phyloP scores from a whole-genome alignment of 306 rosid species.

The Betula pendula region DNA sequence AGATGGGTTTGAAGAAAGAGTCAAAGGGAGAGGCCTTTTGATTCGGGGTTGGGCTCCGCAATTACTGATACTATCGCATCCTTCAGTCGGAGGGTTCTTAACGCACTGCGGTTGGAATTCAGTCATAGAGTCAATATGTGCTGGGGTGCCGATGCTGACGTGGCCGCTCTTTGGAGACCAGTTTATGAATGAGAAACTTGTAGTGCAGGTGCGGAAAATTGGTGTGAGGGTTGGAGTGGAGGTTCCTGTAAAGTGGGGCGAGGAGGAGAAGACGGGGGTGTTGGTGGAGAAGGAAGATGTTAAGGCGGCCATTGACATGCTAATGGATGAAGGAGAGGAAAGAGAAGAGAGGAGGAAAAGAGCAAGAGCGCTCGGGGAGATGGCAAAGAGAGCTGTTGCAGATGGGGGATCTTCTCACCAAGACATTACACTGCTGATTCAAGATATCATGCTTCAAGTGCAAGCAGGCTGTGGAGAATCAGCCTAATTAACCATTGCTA shows the following conservation, averaged over 20 bases:
- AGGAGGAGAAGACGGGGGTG: constrained; percentile 32
- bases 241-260: constrained; percentile 33
- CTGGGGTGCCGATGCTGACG: constrained; percentile 45
- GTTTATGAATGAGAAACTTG: constrained; percentile 43
- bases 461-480: not conserved
- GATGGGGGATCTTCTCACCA: constrained; percentile 37
- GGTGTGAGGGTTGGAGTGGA: constrained; percentile 42
- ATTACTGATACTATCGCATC: constrained; percentile 47
- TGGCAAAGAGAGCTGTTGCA: constrained; percentile 29
- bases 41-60: constrained; percentile 74
- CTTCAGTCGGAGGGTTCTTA: constrained; percentile 50
- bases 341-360: constrained; percentile 25
- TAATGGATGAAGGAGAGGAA: constrained; percentile 29
- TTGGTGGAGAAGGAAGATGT: constrained; percentile 28
- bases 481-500: not conserved
- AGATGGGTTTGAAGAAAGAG: constrained; percentile 46
- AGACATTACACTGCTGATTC: constrained; percentile 18
- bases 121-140: constrained; percentile 49
- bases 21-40: constrained; percentile 29
- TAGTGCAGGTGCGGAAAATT: constrained; percentile 20
- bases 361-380: constrained; percentile 22
- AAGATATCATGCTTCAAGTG: constrained; percentile 4
- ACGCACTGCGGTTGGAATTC: constrained; percentile 79
- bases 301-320: constrained; percentile 29
- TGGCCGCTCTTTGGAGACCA: constrained; percentile 48